phyloP scores from a whole-genome alignment of 108 stramenopile genomes.

The Pseudonitzschia delicatissima region DNA sequence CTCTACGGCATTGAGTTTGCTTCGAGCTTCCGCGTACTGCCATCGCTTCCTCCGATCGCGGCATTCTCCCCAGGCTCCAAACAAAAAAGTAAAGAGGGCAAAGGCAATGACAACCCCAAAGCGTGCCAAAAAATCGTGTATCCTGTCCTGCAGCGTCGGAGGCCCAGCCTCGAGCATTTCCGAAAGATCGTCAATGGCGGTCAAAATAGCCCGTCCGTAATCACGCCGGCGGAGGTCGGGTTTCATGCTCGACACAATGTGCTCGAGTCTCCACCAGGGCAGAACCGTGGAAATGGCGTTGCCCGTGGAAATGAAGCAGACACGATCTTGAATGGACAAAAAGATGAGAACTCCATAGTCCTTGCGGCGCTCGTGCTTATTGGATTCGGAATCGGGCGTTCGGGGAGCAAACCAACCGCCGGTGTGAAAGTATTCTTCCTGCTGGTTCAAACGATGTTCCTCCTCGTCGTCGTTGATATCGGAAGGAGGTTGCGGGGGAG shows the following conservation, averaged over 20 bases:
- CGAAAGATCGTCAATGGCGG: conserved; percentile 61
- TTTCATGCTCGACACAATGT: conserved; percentile 77
- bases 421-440: not conserved
- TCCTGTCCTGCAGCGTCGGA: conserved; percentile 61
- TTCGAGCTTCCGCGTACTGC: conserved; percentile 58
- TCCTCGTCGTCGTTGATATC: not conserved
- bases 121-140: conserved; percentile 65
- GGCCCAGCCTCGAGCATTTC: conserved; percentile 67
- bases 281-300: conserved; percentile 51
- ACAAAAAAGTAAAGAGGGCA: conserved; percentile 75
- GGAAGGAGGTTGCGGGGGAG: not conserved
- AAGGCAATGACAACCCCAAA: conserved; percentile 84
- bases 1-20: conserved; percentile 62
- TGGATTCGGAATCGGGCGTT: not conserved
- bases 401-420: not conserved
- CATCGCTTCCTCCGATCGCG: conserved; percentile 73
- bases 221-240: conserved; percentile 62
- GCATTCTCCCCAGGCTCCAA: conserved; percentile 86
- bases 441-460: not conserved
- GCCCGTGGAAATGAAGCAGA: conserved; percentile 83
- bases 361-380: not conserved
- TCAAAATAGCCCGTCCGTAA: conserved; percentile 61
- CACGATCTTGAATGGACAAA: conserved; percentile 75
- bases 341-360: conserved; percentile 74
- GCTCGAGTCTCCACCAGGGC: conserved; percentile 85